phyloP scores from a whole-genome alignment of 441 rosid genomes.

The Rhodomyrtus psidioides region DNA sequence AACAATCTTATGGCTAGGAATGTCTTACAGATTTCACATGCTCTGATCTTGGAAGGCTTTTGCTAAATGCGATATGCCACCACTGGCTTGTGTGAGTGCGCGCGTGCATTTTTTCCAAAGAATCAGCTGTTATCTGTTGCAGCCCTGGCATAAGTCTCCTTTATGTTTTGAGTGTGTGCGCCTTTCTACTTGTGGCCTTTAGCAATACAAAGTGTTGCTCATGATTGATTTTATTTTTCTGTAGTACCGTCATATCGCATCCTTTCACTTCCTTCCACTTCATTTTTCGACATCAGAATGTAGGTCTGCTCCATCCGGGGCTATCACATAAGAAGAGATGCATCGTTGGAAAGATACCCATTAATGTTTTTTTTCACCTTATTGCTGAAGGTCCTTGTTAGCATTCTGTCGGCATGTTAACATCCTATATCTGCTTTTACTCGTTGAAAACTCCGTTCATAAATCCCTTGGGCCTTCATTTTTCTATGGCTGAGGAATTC shows the following conservation, averaged over 20 bases:
- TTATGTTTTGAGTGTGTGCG: neutral
- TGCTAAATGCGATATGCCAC: neutral
- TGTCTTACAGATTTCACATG: neutral
- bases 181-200: neutral
- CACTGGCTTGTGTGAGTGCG: neutral
- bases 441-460: neutral
- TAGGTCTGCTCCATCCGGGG: neutral
- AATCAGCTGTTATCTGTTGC: neutral
- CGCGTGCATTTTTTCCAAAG: neutral
- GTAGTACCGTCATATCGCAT: neutral
- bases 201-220: neutral
- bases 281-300: neutral
- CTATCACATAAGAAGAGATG: neutral
- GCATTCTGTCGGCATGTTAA: neutral
- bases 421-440: neutral
- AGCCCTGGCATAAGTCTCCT: neutral
- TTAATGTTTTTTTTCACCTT: neutral
- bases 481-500: neutral
- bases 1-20: neutral
- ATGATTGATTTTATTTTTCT: neutral
- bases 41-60: neutral
- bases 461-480: neutral
- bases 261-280: neutral
- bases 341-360: neutral
- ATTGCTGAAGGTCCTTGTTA: neutral